Conservation (phyloP, 164 flowering plant species). For the Dillenia turbinata region DNA sequence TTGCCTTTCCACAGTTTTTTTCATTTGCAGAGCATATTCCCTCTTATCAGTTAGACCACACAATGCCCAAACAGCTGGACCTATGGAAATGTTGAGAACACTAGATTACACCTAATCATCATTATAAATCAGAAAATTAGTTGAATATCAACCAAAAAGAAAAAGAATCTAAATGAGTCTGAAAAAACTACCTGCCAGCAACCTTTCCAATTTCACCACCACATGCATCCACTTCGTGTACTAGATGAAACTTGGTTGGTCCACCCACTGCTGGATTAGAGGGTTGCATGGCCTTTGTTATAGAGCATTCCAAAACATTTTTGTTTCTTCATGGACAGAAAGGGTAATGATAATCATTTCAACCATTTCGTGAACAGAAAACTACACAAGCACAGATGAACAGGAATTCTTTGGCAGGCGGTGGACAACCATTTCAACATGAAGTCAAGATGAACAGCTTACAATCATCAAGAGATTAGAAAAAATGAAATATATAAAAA, state of each 20-base stretch:
- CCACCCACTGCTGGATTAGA: constrained; percentile 99
- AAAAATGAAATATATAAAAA: too few relatives aligned
- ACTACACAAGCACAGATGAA: too few relatives aligned
- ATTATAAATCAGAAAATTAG: constrained; percentile 3
- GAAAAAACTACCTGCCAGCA: constrained; percentile 64
- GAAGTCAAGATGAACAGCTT: too few relatives aligned
- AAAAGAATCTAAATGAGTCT: too few relatives aligned
- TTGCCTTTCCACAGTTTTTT: constrained; percentile 75
- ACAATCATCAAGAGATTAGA: too few relatives aligned
- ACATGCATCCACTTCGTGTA: constrained; percentile 98
- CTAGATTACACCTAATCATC: constrained; percentile 66
- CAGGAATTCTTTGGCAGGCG: too few relatives aligned
- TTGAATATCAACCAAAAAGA: background rate
- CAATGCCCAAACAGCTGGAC: constrained; percentile 82
- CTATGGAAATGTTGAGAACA: constrained; percentile 81
- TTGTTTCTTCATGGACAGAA: background rate
- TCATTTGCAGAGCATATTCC: constrained; percentile 90
- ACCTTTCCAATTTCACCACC: constrained; percentile 97
- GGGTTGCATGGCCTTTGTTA: constrained; percentile 48
- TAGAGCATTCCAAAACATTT: background rate
- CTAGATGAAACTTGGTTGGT: constrained; percentile 94
- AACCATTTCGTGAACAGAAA: too few relatives aligned
- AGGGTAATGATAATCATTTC: too few relatives aligned
- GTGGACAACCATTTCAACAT: too few relatives aligned
- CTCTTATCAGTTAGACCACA: constrained; percentile 98